Evolutionary conservation across 2,329 filamentous ascomycete species (phyloP), one percentile per base, ranked within the genome.

Genomic region (Fusarium caatingaense): DNA sequence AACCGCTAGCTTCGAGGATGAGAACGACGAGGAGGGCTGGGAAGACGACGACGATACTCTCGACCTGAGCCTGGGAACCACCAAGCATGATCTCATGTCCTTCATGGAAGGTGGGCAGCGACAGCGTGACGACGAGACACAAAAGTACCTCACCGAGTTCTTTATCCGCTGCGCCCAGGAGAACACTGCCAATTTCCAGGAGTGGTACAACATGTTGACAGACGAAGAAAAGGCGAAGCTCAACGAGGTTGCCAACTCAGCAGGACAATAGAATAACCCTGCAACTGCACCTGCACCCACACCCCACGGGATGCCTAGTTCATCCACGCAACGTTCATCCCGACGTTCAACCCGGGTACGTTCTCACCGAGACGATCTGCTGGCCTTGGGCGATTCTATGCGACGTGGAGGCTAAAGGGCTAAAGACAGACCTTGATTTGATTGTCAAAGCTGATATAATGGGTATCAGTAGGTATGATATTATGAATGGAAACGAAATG

Each of bases 71-170:
- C 83, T 91, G 15, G 90, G 86, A 5, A 81, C 85, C 27, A 91
- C 88, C 42, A 92, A 92, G 79, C 84, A 87, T 21, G 92, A 97
- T 64, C 86, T 98, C 46, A 97, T 97, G 93, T 88, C 89, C 2
- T 93, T 88, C 75, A 87, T 89, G 25, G 90, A 90, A 46, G 85
- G 86, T 18, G 84, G 76, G 47, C 82, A 82, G 73, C 88, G 94
- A 56, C 88, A 91, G 76, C 88, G 91, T 34, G 95, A 98, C 77
- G 93, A 98, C 76, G 94, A 97, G 84, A 97, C 94, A 10, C 93
- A 97, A 78, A 88, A 87, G 6, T 97, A 93, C 78, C 83, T 98
- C 48, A 86, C 89, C 2, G 89, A 94, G 16, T 98, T 97, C 82
- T 98, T 98, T 82, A 78, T 90, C 50, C 77, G 79, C 15, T 86